Evolutionary conservation across 192 early-diverging fungal genomes (phyloP).

Genomic region (Linnemannia schmuckeri): DNA sequence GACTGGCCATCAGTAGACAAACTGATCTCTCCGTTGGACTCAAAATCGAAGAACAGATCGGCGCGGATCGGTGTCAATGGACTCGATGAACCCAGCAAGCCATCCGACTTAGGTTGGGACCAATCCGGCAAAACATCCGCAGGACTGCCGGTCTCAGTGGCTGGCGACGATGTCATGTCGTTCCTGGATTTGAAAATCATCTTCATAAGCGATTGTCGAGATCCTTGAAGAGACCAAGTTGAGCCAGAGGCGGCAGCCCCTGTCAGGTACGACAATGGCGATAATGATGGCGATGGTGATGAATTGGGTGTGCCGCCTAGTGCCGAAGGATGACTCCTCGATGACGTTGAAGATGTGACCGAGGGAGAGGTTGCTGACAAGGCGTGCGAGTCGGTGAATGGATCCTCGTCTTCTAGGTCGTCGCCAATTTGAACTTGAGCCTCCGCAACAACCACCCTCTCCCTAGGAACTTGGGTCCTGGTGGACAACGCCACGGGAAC

Average conservation of each 20-base stretch:
- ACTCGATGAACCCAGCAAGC: constrained; percentile 8
- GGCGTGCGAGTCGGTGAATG: constrained; percentile 50
- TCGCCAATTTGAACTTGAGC: constrained; percentile 52
- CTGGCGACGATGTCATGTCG: constrained; percentile 5
- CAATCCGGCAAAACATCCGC: not conserved
- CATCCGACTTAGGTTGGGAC: not conserved
- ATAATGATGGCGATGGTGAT: constrained; percentile 39
- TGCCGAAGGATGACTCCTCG: constrained; percentile 9
- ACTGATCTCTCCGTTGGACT: not conserved
- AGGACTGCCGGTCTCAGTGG: not conserved
- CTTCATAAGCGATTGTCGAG: constrained; percentile 50
- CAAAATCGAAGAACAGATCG: constrained; percentile 46
- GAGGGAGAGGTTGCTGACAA: constrained; percentile 11
- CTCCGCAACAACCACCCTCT: constrained; percentile 43
- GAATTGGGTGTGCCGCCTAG: not conserved
- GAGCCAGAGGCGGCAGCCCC: constrained; percentile 39
- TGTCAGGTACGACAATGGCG: constrained; percentile 44
- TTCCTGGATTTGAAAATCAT: constrained; percentile 53
- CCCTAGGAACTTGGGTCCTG: constrained; percentile 5
- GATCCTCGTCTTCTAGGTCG: constrained; percentile 44
- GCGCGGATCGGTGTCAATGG: constrained; percentile 6
- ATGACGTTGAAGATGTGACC: not conserved
- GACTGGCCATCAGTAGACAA: constrained; percentile 9
- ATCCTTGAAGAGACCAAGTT: constrained; percentile 51
- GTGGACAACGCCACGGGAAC: constrained; percentile 21